Conservation (phyloP, 164 flowering plant genomes). For the Litsea cubeba region DNA sequence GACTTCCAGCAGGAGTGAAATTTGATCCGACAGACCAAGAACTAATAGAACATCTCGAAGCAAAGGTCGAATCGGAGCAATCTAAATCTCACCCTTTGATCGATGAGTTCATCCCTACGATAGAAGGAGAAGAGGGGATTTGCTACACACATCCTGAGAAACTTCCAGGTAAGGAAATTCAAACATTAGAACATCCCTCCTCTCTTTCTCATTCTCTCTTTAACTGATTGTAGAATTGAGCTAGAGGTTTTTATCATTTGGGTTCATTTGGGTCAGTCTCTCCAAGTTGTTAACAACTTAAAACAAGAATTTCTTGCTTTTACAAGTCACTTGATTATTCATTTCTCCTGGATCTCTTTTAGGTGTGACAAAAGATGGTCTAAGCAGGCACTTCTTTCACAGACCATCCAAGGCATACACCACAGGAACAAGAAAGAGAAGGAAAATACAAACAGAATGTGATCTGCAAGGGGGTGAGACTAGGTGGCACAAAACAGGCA, state of each 20-base stretch:
- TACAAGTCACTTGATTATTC: not conserved
- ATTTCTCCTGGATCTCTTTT: not conserved
- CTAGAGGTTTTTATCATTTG: not conserved
- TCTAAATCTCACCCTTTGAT: slow-evolving; percentile 75
- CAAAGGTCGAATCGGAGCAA: slow-evolving; percentile 49
- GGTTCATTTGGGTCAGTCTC: not conserved
- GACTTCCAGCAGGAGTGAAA: slow-evolving; percentile 95
- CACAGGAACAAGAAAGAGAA: slow-evolving; percentile 90
- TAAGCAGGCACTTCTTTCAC: slow-evolving; percentile 96
- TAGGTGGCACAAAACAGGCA: slow-evolving; percentile 99
- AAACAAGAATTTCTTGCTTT: not conserved
- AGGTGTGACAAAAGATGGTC: slow-evolving; percentile 97
- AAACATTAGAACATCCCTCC: not conserved
- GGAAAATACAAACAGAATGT: slow-evolving; percentile 95
- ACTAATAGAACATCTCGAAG: slow-evolving; percentile 78
- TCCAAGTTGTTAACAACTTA: not conserved
- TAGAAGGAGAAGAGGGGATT: slow-evolving; percentile 87
- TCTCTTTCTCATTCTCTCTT: not conserved
- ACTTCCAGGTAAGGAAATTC: slow-evolving; percentile 52
- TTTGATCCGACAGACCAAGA: slow-evolving; percentile 92
- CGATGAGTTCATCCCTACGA: slow-evolving; percentile 86
- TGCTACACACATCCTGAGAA: slow-evolving; percentile 96
- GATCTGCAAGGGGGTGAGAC: slow-evolving; percentile 94
- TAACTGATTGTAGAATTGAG: not conserved
- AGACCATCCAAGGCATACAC: slow-evolving; percentile 99